Evolutionary conservation across 139 green algal genomes (phyloP).

Genomic region (Auxenochlorella pyrenoidosa): DNA sequence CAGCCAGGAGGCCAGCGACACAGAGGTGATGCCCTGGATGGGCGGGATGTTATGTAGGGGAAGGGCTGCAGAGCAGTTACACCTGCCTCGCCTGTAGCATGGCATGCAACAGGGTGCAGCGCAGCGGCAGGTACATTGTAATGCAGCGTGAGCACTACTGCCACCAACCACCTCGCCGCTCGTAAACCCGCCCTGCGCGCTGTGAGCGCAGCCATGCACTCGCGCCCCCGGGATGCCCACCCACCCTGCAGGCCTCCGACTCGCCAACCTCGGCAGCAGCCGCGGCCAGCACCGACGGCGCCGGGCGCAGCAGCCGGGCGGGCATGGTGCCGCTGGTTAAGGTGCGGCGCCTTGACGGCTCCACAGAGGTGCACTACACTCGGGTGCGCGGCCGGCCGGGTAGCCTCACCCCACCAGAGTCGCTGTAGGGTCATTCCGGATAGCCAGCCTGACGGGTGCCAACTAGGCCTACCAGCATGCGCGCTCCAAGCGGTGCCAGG

Average conservation of each 20-base stretch:
- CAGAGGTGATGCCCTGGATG: neutral
- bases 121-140: no score
- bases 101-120: no score
- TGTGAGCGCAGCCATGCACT: neutral
- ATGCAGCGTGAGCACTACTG: no score
- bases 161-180: no score
- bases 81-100: no score
- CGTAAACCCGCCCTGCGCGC: no score
- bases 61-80: no score
- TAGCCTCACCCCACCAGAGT: no score
- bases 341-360: neutral
- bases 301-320: neutral
- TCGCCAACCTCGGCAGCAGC: neutral
- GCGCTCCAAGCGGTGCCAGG: neutral
- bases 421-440: neutral
- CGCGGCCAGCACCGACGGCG: no score
- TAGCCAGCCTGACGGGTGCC: neutral
- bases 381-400: neutral
- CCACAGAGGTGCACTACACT: conserved; percentile 9
- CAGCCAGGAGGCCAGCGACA: neutral
- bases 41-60: neutral
- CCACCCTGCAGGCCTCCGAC: neutral
- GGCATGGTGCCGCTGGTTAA: neutral
- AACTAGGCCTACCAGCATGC: no score
- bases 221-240: neutral